These are phyloP conservation scores for Phoma sp. DNA, from an alignment of 2,329 filamentous ascomycete genomes.

Conservation along the genomic window DNA sequence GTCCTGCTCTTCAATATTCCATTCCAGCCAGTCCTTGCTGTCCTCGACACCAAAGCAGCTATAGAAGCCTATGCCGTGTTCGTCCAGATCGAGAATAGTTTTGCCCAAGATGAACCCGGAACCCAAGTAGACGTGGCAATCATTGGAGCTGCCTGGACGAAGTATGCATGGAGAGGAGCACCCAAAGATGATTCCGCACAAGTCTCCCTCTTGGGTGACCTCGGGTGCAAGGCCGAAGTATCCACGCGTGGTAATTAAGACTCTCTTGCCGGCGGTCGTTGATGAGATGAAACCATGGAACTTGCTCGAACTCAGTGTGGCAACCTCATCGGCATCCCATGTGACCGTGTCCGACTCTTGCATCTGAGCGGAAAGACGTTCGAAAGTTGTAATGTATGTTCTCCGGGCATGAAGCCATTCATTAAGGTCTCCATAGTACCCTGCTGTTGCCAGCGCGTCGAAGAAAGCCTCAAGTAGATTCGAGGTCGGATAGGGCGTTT, in stretches of 20 bases:
- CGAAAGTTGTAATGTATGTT: background rate
- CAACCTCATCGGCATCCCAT: background rate
- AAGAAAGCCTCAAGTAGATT: conserved; percentile 1
- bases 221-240: conserved; percentile 12
- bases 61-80: conserved; percentile 3
- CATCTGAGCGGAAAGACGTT: background rate
- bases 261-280: conserved; percentile 8
- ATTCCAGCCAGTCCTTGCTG: conserved; percentile 23
- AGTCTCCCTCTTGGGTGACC: conserved; percentile 2
- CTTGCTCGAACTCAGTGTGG: background rate
- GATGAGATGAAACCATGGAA: conserved; percentile 4
- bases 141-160: background rate
- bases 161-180: conserved; percentile 15
- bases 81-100: background rate
- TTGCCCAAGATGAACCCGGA: background rate
- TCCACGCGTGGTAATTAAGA: conserved; percentile 12
- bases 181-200: conserved; percentile 15
- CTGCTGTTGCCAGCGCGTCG: background rate
- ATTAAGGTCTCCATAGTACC: background rate
- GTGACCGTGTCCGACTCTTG: background rate
- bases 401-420: background rate
- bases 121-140: background rate
- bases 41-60: conserved; percentile 9
- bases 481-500: background rate
- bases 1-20: conserved; percentile 16